Percentiles rank a stretch among this genome's conserved stretches.
phyloP scores from a whole-genome alignment of 2,329 filamentous ascomycete species.

The Aspergillus brasiliensis region DNA sequence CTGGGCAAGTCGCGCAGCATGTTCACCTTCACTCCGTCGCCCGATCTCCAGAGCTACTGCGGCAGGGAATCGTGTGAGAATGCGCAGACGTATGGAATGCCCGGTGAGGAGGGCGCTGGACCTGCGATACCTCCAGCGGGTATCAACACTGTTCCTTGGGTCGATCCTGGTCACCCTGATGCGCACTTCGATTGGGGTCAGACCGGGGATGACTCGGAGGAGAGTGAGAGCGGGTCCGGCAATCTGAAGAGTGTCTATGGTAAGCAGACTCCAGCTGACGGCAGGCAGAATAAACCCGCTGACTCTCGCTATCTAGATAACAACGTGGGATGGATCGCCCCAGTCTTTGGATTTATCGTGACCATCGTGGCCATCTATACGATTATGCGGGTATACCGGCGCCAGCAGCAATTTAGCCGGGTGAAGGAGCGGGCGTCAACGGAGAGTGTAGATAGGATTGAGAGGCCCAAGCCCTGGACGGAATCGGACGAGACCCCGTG shows the following conservation, averaged over 20 bases:
- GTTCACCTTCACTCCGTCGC: slow-evolving; percentile 41
- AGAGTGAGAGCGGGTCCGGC: background rate
- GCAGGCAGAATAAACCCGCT: background rate
- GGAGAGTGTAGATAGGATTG: slow-evolving; percentile 20
- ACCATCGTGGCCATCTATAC: slow-evolving; percentile 13
- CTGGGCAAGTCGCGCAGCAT: slow-evolving; percentile 37
- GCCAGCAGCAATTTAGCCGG: slow-evolving; percentile 6
- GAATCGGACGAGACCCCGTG: slow-evolving; percentile 21
- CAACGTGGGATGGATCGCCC: slow-evolving; percentile 17
- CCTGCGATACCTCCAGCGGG: slow-evolving; percentile 33
- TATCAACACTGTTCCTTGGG: slow-evolving; percentile 37
- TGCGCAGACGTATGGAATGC: slow-evolving; percentile 31
- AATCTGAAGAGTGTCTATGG: slow-evolving; percentile 9
- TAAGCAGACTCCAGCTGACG: slow-evolving; percentile 8
- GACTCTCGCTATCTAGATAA: background rate
- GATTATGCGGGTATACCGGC: slow-evolving; percentile 16
- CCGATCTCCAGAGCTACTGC: slow-evolving; percentile 36
- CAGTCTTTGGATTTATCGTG: slow-evolving; percentile 13
- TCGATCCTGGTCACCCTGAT: slow-evolving; percentile 30
- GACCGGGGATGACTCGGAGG: slow-evolving; percentile 1
- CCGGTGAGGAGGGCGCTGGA: slow-evolving; percentile 29
- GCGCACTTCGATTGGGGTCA: slow-evolving; percentile 21
- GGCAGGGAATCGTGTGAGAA: slow-evolving; percentile 32
- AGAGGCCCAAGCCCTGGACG: slow-evolving; percentile 21
- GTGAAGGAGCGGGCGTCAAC: slow-evolving; percentile 12